These are phyloP conservation scores for Mercurialis annua DNA, from an alignment of 345 rosid species.

Conservation along the genomic window DNA sequence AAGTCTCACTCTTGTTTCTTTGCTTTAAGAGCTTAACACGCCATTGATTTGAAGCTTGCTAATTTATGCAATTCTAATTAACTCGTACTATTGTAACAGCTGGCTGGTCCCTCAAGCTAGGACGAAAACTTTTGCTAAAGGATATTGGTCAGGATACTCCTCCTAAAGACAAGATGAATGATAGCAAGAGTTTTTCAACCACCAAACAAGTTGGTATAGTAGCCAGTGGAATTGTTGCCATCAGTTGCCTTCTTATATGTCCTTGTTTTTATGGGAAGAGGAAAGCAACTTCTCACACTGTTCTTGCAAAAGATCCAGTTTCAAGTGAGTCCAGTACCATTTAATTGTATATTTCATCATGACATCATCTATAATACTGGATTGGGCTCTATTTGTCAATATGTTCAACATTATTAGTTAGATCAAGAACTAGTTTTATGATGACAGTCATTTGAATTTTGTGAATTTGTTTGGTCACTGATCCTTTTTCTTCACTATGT, in stretches of 20 bases:
- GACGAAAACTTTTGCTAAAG: conserved; percentile 56
- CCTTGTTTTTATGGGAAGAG: conserved; percentile 58
- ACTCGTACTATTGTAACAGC: conserved; percentile 32
- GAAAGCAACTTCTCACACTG: conserved; percentile 53
- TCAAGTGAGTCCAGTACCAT: conserved; percentile 52
- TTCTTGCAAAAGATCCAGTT: conserved; percentile 51
- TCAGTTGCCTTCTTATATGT: conserved; percentile 54
- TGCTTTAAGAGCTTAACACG: not conserved
- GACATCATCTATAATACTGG: not conserved
- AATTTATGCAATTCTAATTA: conserved; percentile 5
- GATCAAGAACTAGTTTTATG: not conserved
- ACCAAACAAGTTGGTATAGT: conserved; percentile 37
- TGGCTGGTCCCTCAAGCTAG: conserved; percentile 22
- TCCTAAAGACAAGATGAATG: conserved; percentile 16
- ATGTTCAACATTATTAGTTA: not conserved
- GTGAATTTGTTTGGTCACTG: not conserved
- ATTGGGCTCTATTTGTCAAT: not conserved
- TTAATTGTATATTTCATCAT: conserved; percentile 5
- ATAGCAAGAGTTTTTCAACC: conserved; percentile 11
- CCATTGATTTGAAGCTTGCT: not conserved
- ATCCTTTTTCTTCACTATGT: not conserved
- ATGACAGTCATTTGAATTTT: too few relatives aligned
- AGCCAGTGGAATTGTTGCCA: conserved; percentile 49
- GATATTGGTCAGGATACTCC: conserved; percentile 17
- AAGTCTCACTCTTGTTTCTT: conserved; percentile 4